Base-by-base conservation (phyloP, 768 basidiomycete species). In the Mrakia blollopis region DNA sequence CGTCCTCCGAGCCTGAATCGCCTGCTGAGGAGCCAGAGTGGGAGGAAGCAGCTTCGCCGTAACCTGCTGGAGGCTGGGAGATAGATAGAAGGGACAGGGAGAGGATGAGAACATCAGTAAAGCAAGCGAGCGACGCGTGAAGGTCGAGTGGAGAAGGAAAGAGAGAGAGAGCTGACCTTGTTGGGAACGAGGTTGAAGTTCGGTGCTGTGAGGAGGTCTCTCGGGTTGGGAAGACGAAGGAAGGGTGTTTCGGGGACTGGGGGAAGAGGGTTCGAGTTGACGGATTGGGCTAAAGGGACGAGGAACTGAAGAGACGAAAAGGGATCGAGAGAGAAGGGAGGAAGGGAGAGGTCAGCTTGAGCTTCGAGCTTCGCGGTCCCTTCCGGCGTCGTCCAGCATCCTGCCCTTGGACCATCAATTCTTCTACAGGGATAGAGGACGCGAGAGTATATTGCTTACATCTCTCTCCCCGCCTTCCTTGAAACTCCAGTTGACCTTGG, bases 221-320 rank as follows among this genome's bases (percentile, higher is more conserved):
- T 78, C 0, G 82, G 80, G 0, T 83, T 84, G 0, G 85, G 85
- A 6, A 86, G 80, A 3, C 84, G 81, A 72, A 86, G 80, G 80
- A 85, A 85, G 11, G 84, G 81, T 16, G 77, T 70, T 80, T 85
- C 85, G 18, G 83, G 81, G 37, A 86, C 78, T 37, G 84, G 80
- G 0, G 85, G 85, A 1, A 86, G 81, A 0, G 85, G 85, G 23
- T 82, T 80, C 0, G 82, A 81, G 78, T 86, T 86, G 67, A 86
- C 81, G 35, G 83, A 80, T 30, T 84, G 82, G 2, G 85, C 84
- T 39, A 86, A 72, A 23, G 81, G 80, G 8, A 84, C 82, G 13
- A 86, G 82, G 80, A 84, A 85, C 85, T 86, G 77, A 47, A n/a
- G 18, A 62, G 41, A 50, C n/a, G 41, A 37, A 23, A 13, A 50